Evolutionary conservation across 2,329 filamentous ascomycete genomes (phyloP), one percentile per base, ranked within the genome.

Genomic region (Diplodia corticola): DNA sequence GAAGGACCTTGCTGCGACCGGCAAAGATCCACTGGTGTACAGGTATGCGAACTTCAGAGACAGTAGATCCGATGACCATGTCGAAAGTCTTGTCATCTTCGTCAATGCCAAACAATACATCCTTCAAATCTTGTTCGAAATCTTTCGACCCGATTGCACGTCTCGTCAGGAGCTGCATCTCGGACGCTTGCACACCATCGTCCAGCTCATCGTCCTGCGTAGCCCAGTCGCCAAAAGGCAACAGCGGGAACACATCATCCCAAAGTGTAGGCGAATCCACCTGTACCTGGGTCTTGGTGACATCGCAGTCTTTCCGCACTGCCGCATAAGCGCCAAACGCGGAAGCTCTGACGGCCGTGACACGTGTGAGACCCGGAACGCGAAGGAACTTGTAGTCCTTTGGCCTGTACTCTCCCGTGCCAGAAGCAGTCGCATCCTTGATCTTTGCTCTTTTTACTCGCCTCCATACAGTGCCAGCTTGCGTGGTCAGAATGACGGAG

Each of bases 371-470:
- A 49, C 91, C 93, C 0, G 95, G 90, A 9, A 99, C 88, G 66
- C 95, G 89, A 72, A 94, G 89, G 71, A 98, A 99, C 75, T 99
- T 99, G 82, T 96, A 97, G 74, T 97, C 93, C 71, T 96, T 96
- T 13, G 87, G 85, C 71, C 88, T 91, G 37, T 84, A 82, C 24
- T 88, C 87, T 1, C 80, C 77, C 1, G 77, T 77, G 3, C 80
- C 81, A 13, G 80, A 77, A 1, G 82, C 80, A 35, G 73, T 82
- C 0, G 86, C 83, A 70, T 90, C 88, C 72, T 96, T 96, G 59
- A 90, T 88, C 69, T 94, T 96, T 28, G 86, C 84, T 68, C 95
- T 87, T 73, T 92, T 92, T 61, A 95, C 88, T 67, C 94, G 89
- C 70, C 89, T 89, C 94, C 94, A 99, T 0, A 97, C 94, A 55